phyloP scores from a whole-genome alignment of 345 rosid genomes.

The Rhodamnia rubescens region DNA sequence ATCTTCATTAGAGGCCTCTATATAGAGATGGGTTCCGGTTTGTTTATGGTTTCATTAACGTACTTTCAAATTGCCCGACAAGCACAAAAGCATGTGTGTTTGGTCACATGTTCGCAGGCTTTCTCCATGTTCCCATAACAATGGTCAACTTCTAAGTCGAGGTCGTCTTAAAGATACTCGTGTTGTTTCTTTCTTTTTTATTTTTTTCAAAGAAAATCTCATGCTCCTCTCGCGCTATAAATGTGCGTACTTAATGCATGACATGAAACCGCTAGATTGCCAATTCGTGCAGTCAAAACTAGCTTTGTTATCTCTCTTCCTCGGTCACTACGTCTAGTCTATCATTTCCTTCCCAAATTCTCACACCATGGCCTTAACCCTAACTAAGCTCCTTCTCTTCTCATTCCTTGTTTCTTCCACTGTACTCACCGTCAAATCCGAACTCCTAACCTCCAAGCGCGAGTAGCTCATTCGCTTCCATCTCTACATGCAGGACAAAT shows the following conservation, averaged over 20 bases:
- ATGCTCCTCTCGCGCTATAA: background rate
- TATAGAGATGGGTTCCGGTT: background rate
- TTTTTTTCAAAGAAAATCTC: too few relatives aligned
- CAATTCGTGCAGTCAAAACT: background rate
- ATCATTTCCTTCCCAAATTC: background rate
- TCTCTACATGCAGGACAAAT: background rate
- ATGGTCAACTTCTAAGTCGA: too few relatives aligned
- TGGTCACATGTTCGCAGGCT: background rate
- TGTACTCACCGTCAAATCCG: background rate
- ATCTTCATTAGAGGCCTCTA: background rate
- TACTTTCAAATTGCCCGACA: background rate
- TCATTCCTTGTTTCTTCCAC: background rate
- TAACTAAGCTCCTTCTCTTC: background rate
- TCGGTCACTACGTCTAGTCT: background rate
- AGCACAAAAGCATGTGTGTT: background rate
- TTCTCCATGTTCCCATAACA: background rate
- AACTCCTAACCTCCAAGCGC: background rate
- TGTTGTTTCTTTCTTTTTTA: too few relatives aligned
- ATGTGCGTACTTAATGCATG: background rate
- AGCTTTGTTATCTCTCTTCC: background rate
- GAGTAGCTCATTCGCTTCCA: background rate
- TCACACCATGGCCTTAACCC: background rate
- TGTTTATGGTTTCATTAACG: background rate
- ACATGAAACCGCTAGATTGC: background rate
- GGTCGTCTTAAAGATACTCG: too few relatives aligned